Percentiles rank a stretch among this genome's conserved stretches.
Conservation (phyloP, 202 grass and related monocot genomes). For the Eragrostis tef region DNA sequence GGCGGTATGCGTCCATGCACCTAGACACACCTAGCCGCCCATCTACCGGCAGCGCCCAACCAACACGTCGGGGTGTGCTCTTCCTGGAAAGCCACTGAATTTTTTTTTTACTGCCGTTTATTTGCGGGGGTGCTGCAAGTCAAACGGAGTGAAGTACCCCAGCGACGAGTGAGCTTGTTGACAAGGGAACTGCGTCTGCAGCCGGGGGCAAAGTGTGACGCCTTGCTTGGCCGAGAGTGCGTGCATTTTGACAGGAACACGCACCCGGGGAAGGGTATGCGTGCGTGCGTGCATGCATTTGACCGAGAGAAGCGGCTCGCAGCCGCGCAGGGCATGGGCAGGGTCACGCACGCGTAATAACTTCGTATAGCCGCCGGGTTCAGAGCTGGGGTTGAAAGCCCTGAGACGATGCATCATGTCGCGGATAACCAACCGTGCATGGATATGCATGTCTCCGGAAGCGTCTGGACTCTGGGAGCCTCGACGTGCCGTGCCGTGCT, state of each 20-base stretch:
- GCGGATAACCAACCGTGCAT: too few species aligned
- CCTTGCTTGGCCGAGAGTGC: too few species aligned
- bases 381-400: too few species aligned
- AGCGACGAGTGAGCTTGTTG: background rate
- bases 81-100: background rate
- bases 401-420: too few species aligned
- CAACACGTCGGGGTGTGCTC: background rate
- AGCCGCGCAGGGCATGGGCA: background rate
- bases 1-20: background rate
- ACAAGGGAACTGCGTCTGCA: too few species aligned
- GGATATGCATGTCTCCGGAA: background rate
- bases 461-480: background rate
- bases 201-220: background rate
- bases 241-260: too few species aligned
- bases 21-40: background rate
- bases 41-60: constrained; percentile 3
- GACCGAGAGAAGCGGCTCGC: background rate
- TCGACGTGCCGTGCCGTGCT: background rate
- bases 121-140: background rate
- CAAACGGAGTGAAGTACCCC: background rate
- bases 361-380: too few species aligned
- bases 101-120: background rate
- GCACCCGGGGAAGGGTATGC: too few species aligned
- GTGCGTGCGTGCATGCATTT: background rate
- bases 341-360: background rate